Percentiles rank a stretch among this genome's conserved stretches.
Evolutionary conservation across 1,284 basidiomycete species (phyloP).

Genomic region (Cryptococcus sp.): DNA sequence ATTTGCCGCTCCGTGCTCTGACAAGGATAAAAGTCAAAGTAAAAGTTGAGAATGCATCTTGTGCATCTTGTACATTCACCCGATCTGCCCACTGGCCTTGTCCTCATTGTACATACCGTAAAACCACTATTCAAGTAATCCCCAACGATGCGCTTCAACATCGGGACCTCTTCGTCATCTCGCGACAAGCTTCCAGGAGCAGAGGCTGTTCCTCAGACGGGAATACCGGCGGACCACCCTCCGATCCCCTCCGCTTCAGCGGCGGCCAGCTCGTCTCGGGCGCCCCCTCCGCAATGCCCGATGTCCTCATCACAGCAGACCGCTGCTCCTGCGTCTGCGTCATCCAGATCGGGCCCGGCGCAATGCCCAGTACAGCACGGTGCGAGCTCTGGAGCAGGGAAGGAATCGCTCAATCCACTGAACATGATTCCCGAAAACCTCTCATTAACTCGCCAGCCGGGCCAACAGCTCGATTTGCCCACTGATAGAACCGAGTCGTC

Average conservation of each 20-base stretch:
- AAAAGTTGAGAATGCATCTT: too few species aligned
- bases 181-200: conserved; percentile 7
- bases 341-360: conserved; percentile 28
- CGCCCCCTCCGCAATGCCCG: conserved; percentile 41
- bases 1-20: too few species aligned
- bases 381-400: conserved; percentile 9
- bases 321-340: conserved; percentile 14
- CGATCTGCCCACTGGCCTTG: too few species aligned
- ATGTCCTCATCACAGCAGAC: conserved; percentile 30
- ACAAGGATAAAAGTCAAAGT: too few species aligned
- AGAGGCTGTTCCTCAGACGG: conserved; percentile 1
- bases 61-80: too few species aligned
- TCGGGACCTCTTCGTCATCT: conserved; percentile 23
- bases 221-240: conserved; percentile 17
- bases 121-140: background rate
- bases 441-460: conserved; percentile 55
- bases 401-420: conserved; percentile 64
- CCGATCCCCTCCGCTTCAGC: conserved; percentile 18
- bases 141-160: conserved; percentile 41
- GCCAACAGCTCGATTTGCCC: conserved; percentile 62
- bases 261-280: conserved; percentile 1
- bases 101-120: too few species aligned
- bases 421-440: conserved; percentile 85
- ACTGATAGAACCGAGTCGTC: conserved; percentile 75
- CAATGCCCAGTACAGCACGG: conserved; percentile 51